Conservation (phyloP, 768 basidiomycete genomes). For the Suillus variegatus region DNA sequence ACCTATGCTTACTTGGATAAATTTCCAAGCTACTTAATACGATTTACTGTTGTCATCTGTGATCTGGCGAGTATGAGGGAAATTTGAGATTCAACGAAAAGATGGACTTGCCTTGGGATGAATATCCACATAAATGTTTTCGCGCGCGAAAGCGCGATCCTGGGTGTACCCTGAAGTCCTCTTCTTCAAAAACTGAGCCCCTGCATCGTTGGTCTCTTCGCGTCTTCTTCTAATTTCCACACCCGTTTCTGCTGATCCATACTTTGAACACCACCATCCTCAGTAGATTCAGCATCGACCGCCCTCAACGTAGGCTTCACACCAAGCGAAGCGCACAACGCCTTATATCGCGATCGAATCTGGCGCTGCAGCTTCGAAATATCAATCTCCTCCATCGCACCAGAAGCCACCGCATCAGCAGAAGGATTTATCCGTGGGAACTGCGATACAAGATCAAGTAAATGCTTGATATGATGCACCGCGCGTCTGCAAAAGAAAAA, state of each 20-base stretch:
- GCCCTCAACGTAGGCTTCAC: constrained; percentile 50
- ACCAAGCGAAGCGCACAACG: constrained; percentile 81
- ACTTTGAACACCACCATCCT: constrained; percentile 11
- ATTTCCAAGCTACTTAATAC: not conserved
- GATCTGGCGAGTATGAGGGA: constrained; percentile 1
- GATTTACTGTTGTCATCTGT: not conserved
- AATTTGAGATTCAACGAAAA: not conserved
- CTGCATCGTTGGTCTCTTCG: constrained; percentile 8
- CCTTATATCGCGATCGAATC: constrained; percentile 86
- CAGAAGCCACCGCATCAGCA: constrained; percentile 27
- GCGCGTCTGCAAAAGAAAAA: constrained; percentile 46
- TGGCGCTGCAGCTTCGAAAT: constrained; percentile 76
- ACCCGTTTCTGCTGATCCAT: not conserved
- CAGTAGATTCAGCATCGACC: not conserved
- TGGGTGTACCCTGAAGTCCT: not conserved
- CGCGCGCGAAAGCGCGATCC: not conserved
- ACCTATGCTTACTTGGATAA: constrained; percentile 5
- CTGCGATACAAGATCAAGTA: constrained; percentile 68
- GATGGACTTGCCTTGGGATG: not conserved
- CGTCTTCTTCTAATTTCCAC: constrained; percentile 8
- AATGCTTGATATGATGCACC: constrained; percentile 61
- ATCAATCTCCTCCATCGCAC: constrained; percentile 53
- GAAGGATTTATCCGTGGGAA: constrained; percentile 84
- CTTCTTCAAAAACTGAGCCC: constrained; percentile 15
- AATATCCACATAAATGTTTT: not conserved